Evolutionary conservation across 192 early-diverging fungal species (phyloP).

Genomic region (Coemansia sp.): DNA sequence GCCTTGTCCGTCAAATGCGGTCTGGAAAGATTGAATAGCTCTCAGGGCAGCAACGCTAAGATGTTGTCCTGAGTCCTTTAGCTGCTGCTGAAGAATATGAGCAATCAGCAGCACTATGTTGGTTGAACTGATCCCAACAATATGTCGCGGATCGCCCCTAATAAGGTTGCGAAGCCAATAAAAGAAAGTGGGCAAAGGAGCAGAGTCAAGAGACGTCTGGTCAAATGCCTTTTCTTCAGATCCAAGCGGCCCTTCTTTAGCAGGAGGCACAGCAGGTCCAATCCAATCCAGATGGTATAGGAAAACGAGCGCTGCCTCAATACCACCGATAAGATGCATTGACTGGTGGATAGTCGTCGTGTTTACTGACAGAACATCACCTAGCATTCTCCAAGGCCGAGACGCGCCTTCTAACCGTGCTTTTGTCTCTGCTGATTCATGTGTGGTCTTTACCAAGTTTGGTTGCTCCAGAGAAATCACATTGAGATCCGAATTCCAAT

Average conservation of each 20-base stretch:
- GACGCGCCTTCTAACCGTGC: conserved; percentile 22
- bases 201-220: conserved; percentile 21
- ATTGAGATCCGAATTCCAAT: not conserved
- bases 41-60: conserved; percentile 32
- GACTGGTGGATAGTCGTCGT: conserved; percentile 30
- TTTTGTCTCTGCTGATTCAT: conserved; percentile 13
- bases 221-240: conserved; percentile 36
- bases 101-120: conserved; percentile 31
- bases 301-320: conserved; percentile 27
- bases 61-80: conserved; percentile 11
- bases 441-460: not conserved
- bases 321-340: conserved; percentile 28
- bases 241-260: conserved; percentile 36
- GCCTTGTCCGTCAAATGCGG: conserved; percentile 36
- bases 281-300: conserved; percentile 41
- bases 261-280: conserved; percentile 18
- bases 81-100: conserved; percentile 24
- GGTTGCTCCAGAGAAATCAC: conserved; percentile 10
- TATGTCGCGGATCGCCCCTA: conserved; percentile 24
- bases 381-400: conserved; percentile 29
- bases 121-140: conserved; percentile 17
- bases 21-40: conserved; percentile 38
- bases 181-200: conserved; percentile 34
- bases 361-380: conserved; percentile 19
- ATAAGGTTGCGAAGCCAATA: conserved; percentile 36